Evolutionary conservation across 2,329 filamentous ascomycete genomes (phyloP).

Genomic region (Aspergillus piperis): DNA sequence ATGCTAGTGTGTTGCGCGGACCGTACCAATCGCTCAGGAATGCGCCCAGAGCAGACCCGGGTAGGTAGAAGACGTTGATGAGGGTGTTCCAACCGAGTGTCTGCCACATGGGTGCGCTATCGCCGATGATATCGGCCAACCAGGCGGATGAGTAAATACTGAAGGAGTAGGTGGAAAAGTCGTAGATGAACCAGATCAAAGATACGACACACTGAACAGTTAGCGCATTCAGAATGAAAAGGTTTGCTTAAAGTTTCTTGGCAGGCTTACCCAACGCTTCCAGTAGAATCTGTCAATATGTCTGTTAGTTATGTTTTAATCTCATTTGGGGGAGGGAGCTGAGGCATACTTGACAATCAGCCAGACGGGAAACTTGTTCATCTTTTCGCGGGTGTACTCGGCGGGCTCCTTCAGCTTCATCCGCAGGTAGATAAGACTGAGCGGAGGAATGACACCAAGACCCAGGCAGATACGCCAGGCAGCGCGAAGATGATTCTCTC

Average conservation of each 20-base stretch:
- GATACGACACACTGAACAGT: slow-evolving; percentile 58
- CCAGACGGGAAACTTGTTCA: slow-evolving; percentile 60
- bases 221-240: neutral
- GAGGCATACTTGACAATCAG: slow-evolving; percentile 43
- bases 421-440: slow-evolving; percentile 70
- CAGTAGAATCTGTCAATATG: slow-evolving; percentile 64
- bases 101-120: slow-evolving; percentile 66
- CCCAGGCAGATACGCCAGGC: slow-evolving; percentile 83
- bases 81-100: slow-evolving; percentile 86
- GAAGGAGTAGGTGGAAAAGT: slow-evolving; percentile 84
- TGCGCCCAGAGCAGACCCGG: slow-evolving; percentile 76
- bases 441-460: slow-evolving; percentile 73
- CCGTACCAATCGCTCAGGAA: slow-evolving; percentile 77
- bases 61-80: slow-evolving; percentile 86
- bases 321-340: fast-evolving
- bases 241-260: too few relatives aligned
- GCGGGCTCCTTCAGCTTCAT: slow-evolving; percentile 75
- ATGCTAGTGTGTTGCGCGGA: slow-evolving; percentile 70
- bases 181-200: slow-evolving; percentile 82
- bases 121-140: slow-evolving; percentile 61
- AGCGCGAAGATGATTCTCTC: slow-evolving; percentile 65
- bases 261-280: slow-evolving; percentile 58
- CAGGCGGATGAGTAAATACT: slow-evolving; percentile 75
- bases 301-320: neutral
- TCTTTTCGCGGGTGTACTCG: slow-evolving; percentile 69